phyloP scores from a whole-genome alignment of 768 basidiomycete species.

The Pleurotus djamor region DNA sequence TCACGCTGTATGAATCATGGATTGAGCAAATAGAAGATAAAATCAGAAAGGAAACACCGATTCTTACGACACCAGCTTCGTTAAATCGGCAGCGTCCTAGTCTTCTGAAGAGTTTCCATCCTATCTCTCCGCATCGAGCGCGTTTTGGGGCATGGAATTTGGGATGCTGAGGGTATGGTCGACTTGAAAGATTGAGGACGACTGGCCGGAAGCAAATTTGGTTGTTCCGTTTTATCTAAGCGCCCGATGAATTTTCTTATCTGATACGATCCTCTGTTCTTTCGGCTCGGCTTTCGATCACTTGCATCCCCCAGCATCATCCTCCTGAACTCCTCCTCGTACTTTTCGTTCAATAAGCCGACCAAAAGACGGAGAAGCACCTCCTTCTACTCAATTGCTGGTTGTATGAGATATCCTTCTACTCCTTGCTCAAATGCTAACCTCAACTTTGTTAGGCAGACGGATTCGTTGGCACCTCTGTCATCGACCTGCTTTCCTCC shows the following conservation, averaged over 20 bases:
- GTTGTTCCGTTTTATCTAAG: too few species aligned
- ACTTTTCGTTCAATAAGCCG: background rate
- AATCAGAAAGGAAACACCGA: background rate
- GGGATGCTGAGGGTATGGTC: constrained; percentile 59
- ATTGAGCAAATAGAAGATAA: constrained; percentile 6
- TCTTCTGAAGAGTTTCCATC: constrained; percentile 55
- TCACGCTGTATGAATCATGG: constrained; percentile 25
- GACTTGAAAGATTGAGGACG: constrained; percentile 30
- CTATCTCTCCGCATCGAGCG: constrained; percentile 37
- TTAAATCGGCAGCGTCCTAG: constrained; percentile 83
- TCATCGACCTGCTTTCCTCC: constrained; percentile 94
- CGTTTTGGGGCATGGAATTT: constrained; percentile 20
- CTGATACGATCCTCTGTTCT: too few species aligned
- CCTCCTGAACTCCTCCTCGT: background rate
- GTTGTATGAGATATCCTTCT: constrained; percentile 27
- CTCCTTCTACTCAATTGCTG: constrained; percentile 44
- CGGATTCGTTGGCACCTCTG: constrained; percentile 87
- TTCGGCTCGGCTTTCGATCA: too few species aligned
- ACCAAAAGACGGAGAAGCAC: constrained; percentile 21
- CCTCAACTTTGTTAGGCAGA: constrained; percentile 56
- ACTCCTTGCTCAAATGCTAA: background rate
- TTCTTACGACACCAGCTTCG: constrained; percentile 59
- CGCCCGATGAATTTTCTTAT: too few species aligned
- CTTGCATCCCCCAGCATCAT: background rate
- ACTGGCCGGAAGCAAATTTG: too few species aligned